Base-by-base conservation (phyloP, 1,284 basidiomycete species). In the Papiliotrema nemorosa region DNA sequence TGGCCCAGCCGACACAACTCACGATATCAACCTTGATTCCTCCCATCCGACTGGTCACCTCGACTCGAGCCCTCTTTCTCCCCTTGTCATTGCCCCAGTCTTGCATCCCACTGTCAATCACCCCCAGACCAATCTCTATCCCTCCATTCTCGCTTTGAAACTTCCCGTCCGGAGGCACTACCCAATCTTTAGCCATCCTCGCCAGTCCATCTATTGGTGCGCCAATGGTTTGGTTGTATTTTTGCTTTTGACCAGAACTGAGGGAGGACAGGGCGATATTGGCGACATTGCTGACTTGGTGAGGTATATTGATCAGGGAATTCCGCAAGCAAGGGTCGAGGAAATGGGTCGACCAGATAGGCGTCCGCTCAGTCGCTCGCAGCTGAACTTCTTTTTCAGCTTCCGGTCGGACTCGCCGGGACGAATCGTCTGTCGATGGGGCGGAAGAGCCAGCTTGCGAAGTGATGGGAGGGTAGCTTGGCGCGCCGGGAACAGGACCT, bases 151-250 rank as follows among this genome's bases (percentile, higher is more conserved):
- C 67, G 16, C 43, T 55, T n/a, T 47, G 37, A 42, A 70, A 68
- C 46, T 52, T 53, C 6, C 56, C 69, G 47, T 73, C 70, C 4
- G 69, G 59, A 3, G 54, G 55, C 7, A 70, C 50, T 9, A 64
- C 53, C 59, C 64, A 67, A 2, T 55, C 52, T 42, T 66, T 65
- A 0, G 67, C 64, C 14, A 62, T 45, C 27, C 53, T 58, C 2
- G 68, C 67, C 35, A 70, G 43, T 16, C 67, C 70, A 44, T 66
- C 66, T n/a, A 72, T 66, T 22, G 66, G 67, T 38, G 67, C 66
- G 12, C 67, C 66, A 0, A 61, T 65, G 16, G 63, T 65, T 36
- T 51, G 41, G 45, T 63, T 63, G 49, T 60, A 67, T 10, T 39
- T 47, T 26, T 42, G 54, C 41, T 60, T 64, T 10, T 52, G 53